These are phyloP conservation scores for Ogataea pignaliae DNA, from an alignment of 805 yeast genomes.

Conservation along the genomic window DNA sequence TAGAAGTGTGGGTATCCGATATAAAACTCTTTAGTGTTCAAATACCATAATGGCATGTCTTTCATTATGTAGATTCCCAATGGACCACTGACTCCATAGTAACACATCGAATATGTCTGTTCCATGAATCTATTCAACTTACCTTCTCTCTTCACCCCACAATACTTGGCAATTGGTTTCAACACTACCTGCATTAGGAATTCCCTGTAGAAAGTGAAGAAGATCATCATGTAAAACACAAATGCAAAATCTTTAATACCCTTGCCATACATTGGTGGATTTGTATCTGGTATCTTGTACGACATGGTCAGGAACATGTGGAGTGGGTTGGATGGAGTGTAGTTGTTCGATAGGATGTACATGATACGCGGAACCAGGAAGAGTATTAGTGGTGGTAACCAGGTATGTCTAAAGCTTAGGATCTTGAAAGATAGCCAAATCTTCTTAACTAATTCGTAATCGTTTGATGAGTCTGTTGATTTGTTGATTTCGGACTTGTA, in stretches of 20 bases:
- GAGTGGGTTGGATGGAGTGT: conserved; percentile 54
- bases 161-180: conserved; percentile 58
- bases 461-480: conserved; percentile 30
- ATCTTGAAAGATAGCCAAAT: conserved; percentile 57
- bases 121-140: conserved; percentile 85
- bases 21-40: conserved; percentile 80
- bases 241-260: conserved; percentile 81
- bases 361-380: conserved; percentile 36
- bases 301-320: conserved; percentile 62
- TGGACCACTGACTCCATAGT: conserved; percentile 79
- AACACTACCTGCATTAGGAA: conserved; percentile 81
- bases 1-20: conserved; percentile 76
- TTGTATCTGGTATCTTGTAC: conserved; percentile 56
- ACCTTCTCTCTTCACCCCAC: conserved; percentile 47
- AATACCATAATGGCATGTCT: conserved; percentile 81
- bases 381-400: conserved; percentile 64
- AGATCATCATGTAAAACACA: conserved; percentile 73
- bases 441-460: conserved; percentile 52
- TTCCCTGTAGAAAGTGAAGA: conserved; percentile 88
- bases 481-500: conserved; percentile 28
- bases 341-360: conserved; percentile 54
- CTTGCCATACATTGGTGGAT: conserved; percentile 67
- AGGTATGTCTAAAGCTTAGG: conserved; percentile 54
- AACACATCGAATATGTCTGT: conserved; percentile 80
- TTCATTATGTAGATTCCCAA: conserved; percentile 87